phyloP scores from a whole-genome alignment of 352 stramenopile genomes.

The Blastocystis sp. region DNA sequence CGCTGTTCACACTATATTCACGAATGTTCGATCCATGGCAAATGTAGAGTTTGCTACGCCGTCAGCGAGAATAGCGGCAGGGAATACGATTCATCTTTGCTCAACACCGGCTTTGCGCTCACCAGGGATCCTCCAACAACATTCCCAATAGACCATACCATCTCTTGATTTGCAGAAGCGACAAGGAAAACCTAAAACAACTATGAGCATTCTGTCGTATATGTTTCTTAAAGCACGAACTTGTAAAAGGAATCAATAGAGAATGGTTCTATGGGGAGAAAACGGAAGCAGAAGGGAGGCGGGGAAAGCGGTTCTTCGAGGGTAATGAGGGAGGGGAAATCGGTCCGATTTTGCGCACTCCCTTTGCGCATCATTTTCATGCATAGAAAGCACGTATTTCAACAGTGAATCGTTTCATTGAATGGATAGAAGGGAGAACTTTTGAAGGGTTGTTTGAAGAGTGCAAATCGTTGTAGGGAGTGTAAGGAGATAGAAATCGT shows the following conservation, averaged over 20 bases:
- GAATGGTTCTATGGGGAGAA: not conserved
- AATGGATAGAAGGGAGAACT: not conserved
- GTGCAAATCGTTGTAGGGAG: not conserved
- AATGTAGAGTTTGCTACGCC: slow-evolving; percentile 51
- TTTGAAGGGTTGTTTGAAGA: not conserved
- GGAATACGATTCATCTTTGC: slow-evolving; percentile 45
- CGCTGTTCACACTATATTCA: slow-evolving; percentile 54
- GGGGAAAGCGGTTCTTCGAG: slow-evolving; percentile 23
- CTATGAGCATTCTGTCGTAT: not conserved
- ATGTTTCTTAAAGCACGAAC: not conserved
- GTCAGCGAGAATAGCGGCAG: slow-evolving; percentile 3
- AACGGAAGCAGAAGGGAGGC: slow-evolving; percentile 10
- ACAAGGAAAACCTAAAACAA: not conserved
- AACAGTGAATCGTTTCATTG: no score
- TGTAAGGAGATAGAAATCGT: not conserved
- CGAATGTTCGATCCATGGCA: slow-evolving; percentile 65
- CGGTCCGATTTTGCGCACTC: not conserved
- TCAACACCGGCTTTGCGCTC: slow-evolving; percentile 1
- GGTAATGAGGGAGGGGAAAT: not conserved
- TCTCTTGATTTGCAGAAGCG: not conserved
- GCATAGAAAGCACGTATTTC: no score
- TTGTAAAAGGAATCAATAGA: slow-evolving; percentile 4
- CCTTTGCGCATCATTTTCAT: not conserved
- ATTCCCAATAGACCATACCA: slow-evolving; percentile 65
- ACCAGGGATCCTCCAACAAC: slow-evolving; percentile 54